Percentiles rank a stretch among this genome's conserved stretches.
Conservation (phyloP, 2,329 filamentous ascomycete genomes). For the Tricladium varicosporioides region DNA sequence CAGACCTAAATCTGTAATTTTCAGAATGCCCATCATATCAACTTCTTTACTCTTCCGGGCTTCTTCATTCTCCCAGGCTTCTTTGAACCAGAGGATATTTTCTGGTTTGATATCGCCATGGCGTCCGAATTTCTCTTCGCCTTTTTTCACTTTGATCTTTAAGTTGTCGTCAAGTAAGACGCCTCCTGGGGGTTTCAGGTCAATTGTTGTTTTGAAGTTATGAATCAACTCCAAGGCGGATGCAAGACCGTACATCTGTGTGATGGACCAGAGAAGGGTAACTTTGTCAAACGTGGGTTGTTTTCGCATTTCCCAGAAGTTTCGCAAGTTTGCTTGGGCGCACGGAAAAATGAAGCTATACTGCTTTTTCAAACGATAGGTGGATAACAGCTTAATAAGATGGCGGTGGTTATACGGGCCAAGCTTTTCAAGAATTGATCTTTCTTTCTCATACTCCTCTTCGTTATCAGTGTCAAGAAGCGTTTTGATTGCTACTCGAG, state of each 20-base stretch:
- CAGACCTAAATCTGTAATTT: conserved; percentile 38
- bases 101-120: conserved; percentile 40
- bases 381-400: conserved; percentile 29
- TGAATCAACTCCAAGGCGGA: conserved; percentile 25
- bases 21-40: conserved; percentile 26
- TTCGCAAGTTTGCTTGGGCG: conserved; percentile 25
- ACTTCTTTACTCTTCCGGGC: not conserved
- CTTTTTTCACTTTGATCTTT: not conserved
- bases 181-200: not conserved
- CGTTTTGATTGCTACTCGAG: conserved; percentile 7
- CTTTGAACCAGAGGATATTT: conserved; percentile 36
- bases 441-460: conserved; percentile 8
- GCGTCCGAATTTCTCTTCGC: conserved; percentile 28
- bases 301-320: conserved; percentile 24
- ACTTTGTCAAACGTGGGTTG: conserved; percentile 1
- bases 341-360: conserved; percentile 31
- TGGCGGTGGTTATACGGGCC: conserved; percentile 15
- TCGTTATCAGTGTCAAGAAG: conserved; percentile 5
- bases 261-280: conserved; percentile 23
- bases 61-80: not conserved
- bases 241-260: conserved; percentile 26
- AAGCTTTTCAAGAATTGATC: conserved; percentile 7
- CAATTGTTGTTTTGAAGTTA: conserved; percentile 10
- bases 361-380: conserved; percentile 15
- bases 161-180: not conserved